phyloP scores from a whole-genome alignment of 148 eudicot species.

The Rhododendron molle region DNA sequence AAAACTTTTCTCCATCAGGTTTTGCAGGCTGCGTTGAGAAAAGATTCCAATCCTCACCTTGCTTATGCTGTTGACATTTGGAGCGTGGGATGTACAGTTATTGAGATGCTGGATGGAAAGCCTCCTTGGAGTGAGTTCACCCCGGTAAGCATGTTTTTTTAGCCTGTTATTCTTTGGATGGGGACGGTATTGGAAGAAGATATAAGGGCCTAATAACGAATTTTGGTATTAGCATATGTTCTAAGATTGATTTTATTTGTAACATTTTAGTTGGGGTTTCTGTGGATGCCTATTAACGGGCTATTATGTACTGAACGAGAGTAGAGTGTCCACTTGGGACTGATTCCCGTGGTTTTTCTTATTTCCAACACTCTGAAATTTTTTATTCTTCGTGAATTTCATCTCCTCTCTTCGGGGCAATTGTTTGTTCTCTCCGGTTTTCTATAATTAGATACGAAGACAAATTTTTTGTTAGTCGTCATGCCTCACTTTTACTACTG shows the following conservation, averaged over 20 bases:
- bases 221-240: not conserved
- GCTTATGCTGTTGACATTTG: constrained; percentile 90
- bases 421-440: not conserved
- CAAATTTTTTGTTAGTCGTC: not conserved
- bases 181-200: not conserved
- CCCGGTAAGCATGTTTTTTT: constrained; percentile 50
- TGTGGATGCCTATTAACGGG: not conserved
- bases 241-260: not conserved
- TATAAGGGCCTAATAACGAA: not conserved
- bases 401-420: not conserved
- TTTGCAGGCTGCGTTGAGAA: constrained; percentile 70
- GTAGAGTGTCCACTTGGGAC: not conserved
- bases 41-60: constrained; percentile 56
- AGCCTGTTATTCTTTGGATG: not conserved
- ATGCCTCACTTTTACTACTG: not conserved
- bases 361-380: not conserved
- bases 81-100: constrained; percentile 97
- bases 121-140: constrained; percentile 82
- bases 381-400: not conserved
- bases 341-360: not conserved
- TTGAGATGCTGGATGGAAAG: constrained; percentile 88
- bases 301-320: not conserved
- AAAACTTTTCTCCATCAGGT: constrained; percentile 38
- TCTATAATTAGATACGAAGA: not conserved
- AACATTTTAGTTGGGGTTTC: not conserved